These are phyloP conservation scores for Verticillium nubilum DNA, from an alignment of 2,329 filamentous ascomycete genomes.

Conservation along the genomic window DNA sequence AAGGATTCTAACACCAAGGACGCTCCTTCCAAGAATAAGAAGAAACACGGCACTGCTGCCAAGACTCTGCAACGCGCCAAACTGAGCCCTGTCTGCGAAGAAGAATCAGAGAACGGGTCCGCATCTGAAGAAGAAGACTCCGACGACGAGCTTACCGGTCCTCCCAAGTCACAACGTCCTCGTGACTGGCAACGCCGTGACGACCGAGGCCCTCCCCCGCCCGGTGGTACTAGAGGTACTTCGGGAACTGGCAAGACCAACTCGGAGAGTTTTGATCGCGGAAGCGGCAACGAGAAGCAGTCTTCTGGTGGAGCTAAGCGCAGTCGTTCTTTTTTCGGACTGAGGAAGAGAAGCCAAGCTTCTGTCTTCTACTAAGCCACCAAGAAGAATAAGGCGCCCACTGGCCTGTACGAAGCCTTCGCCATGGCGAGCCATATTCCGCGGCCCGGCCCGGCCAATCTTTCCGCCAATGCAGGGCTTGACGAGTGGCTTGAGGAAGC, in stretches of 20 bases:
- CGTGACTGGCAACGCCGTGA: neutral
- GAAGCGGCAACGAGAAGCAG: neutral
- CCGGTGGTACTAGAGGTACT: neutral
- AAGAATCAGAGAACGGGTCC: neutral
- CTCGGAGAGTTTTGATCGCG: neutral
- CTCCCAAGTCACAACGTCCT: neutral
- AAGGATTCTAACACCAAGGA: neutral
- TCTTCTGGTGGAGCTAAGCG: neutral
- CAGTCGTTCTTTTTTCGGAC: neutral
- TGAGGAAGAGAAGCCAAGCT: neutral
- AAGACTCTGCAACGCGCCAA: neutral
- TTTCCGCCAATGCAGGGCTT: slow-evolving; percentile 76
- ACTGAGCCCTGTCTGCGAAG: neutral
- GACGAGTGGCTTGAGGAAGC: slow-evolving; percentile 97
- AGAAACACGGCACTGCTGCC: neutral
- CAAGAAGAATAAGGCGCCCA: neutral
- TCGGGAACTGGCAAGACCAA: neutral
- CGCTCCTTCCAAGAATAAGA: neutral
- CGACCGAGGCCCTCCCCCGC: neutral
- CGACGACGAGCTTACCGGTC: neutral
- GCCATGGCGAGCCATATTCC: slow-evolving; percentile 55
- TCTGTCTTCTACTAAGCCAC: neutral
- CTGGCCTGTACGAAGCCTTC: neutral
- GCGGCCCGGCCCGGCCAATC: slow-evolving; percentile 82
- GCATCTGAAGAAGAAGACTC: neutral